These are phyloP conservation scores for Penstemon davidsonii DNA, from an alignment of 257 asterid species.

Conservation along the genomic window DNA sequence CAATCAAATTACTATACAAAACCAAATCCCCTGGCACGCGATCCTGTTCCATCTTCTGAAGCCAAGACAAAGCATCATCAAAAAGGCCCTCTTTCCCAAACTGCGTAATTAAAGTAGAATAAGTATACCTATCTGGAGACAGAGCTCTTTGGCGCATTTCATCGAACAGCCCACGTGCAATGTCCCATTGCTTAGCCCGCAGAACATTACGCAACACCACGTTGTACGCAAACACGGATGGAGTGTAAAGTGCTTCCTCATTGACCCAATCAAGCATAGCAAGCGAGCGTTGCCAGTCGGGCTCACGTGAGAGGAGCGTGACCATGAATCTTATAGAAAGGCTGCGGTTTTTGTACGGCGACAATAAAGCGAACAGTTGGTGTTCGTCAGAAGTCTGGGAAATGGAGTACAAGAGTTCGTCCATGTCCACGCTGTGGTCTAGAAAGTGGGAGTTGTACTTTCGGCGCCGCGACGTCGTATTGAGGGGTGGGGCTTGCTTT, in stretches of 20 bases:
- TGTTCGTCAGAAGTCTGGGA: constrained; percentile 65
- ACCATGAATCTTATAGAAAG: constrained; percentile 82
- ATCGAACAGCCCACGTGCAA: constrained; percentile 82
- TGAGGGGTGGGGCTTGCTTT: constrained; percentile 31
- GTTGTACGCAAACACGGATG: constrained; percentile 89
- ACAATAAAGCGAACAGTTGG: constrained; percentile 69
- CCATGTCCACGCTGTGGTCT: constrained; percentile 79
- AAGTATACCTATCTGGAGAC: constrained; percentile 86
- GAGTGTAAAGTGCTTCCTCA: constrained; percentile 66
- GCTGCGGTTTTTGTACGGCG: constrained; percentile 55
- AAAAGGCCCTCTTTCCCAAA: constrained; percentile 87
- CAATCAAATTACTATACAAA: constrained; percentile 82
- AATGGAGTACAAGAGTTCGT: constrained; percentile 56
- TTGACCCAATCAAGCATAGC: constrained; percentile 95
- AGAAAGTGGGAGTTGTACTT: constrained; percentile 32
- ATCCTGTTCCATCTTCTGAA: constrained; percentile 90
- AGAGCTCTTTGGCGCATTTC: constrained; percentile 84
- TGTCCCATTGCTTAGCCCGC: constrained; percentile 71
- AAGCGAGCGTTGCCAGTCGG: constrained; percentile 82
- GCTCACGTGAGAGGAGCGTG: constrained; percentile 73
- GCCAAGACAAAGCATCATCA: constrained; percentile 95
- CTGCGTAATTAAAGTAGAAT: constrained; percentile 77
- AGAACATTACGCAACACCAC: constrained; percentile 87
- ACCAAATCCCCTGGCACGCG: constrained; percentile 82
- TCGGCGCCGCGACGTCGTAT: constrained; percentile 31